A percentile compares a stretch with the other conserved stretches of the same genome.
Evolutionary conservation across 345 rosid species (phyloP).

Genomic region (Salix dunnii): DNA sequence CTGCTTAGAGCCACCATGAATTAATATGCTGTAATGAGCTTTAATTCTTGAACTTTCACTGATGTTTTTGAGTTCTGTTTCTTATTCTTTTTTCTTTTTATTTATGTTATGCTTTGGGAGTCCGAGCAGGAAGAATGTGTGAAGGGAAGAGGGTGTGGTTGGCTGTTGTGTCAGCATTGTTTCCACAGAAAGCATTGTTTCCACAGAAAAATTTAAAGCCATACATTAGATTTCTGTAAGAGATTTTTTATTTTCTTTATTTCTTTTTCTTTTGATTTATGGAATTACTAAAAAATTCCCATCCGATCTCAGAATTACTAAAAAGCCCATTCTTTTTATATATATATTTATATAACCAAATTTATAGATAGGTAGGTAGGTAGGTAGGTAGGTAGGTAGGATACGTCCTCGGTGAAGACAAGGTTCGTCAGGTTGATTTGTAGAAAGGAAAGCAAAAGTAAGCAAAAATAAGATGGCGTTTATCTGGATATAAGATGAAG

Average conservation of each 20-base stretch:
- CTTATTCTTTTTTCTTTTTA: neutral
- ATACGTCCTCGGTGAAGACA: neutral
- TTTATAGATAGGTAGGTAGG: neutral
- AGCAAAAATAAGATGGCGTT: neutral
- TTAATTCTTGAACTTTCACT: neutral
- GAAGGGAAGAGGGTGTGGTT: neutral
- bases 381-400: neutral
- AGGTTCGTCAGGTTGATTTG: neutral
- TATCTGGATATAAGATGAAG: neutral
- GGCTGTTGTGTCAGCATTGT: conserved; percentile 6
- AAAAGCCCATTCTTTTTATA: no score
- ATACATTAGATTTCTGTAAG: conserved; percentile 2
- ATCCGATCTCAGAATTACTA: neutral
- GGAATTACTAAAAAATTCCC: neutral
- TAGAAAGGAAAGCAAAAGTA: neutral
- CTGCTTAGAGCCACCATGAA: conserved; percentile 61
- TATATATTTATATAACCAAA: no score
- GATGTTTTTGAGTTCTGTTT: neutral
- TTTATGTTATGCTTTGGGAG: neutral
- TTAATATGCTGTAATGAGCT: neutral
- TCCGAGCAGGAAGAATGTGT: neutral
- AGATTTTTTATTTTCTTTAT: neutral
- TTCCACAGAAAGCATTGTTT: neutral
- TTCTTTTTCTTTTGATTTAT: neutral
- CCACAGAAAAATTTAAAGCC: conserved; percentile 16